These are phyloP conservation scores for Corchorus olitorius DNA, from an alignment of 345 rosid species.

Conservation along the genomic window DNA sequence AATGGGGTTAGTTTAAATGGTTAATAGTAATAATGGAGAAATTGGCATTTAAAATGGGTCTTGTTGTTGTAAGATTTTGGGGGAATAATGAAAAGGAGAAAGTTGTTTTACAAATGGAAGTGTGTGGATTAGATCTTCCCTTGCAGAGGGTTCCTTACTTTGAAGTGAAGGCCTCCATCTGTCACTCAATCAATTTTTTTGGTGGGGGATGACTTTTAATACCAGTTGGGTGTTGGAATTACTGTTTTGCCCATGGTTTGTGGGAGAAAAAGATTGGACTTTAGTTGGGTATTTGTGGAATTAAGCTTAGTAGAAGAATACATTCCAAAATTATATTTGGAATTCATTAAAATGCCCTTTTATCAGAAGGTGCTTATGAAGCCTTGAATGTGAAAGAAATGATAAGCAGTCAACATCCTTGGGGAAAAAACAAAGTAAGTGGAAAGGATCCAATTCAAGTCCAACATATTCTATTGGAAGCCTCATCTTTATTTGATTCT, in stretches of 20 bases:
- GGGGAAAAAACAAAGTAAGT: neutral
- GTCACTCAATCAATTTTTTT: constrained; percentile 12
- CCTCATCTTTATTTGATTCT: neutral
- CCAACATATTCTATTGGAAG: neutral
- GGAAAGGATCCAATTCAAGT: neutral
- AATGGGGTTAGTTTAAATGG: constrained; percentile 16
- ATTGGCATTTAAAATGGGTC: neutral
- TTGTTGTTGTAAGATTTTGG: too few species aligned
- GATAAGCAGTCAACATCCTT: neutral
- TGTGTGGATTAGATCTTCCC: constrained; percentile 28
- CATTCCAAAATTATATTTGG: too few species aligned
- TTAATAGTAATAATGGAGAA: neutral
- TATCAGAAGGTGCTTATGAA: neutral
- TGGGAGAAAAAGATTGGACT: neutral
- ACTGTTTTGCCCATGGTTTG: constrained; percentile 18
- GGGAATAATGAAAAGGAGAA: constrained; percentile 12
- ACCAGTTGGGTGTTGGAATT: neutral
- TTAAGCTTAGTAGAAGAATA: too few species aligned
- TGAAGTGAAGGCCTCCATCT: constrained; percentile 41
- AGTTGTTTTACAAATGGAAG: constrained; percentile 18
- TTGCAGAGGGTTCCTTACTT: constrained; percentile 42
- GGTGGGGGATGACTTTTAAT: neutral
- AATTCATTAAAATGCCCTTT: neutral
- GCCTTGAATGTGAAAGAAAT: neutral
- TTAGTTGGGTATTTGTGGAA: neutral